Conservation (phyloP, 1,284 basidiomycete genomes). For the Spongispora temasekensis region DNA sequence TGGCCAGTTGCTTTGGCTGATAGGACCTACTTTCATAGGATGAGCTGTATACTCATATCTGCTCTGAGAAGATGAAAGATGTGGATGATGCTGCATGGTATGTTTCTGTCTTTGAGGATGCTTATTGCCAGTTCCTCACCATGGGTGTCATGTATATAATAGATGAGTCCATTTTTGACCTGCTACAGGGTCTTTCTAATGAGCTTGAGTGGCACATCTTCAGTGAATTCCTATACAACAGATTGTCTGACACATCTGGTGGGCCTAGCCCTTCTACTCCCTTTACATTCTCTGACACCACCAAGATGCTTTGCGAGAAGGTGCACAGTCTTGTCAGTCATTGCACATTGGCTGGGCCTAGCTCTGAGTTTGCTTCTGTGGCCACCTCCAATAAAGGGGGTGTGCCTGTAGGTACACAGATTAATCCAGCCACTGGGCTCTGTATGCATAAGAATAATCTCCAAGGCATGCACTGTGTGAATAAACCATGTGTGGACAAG, state of each 20-base stretch:
- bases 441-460: too few species aligned
- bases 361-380: too few species aligned
- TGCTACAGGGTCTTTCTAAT: background rate
- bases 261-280: too few species aligned
- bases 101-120: background rate
- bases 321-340: too few species aligned
- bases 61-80: constrained; percentile 1
- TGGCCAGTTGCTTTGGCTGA: background rate
- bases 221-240: background rate
- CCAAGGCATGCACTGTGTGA: too few species aligned
- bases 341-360: too few species aligned
- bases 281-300: too few species aligned
- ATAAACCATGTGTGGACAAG: too few species aligned
- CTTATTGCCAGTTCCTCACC: background rate
- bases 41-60: background rate
- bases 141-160: background rate
- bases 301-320: too few species aligned
- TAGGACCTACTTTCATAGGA: background rate
- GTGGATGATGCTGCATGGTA: background rate
- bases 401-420: too few species aligned
- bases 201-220: background rate
- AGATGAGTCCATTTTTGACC: background rate
- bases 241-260: background rate
- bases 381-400: too few species aligned
- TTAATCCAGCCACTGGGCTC: too few species aligned